Base-by-base conservation (phyloP, 2,329 filamentous ascomycete genomes). In the Diaporthe eres region DNA sequence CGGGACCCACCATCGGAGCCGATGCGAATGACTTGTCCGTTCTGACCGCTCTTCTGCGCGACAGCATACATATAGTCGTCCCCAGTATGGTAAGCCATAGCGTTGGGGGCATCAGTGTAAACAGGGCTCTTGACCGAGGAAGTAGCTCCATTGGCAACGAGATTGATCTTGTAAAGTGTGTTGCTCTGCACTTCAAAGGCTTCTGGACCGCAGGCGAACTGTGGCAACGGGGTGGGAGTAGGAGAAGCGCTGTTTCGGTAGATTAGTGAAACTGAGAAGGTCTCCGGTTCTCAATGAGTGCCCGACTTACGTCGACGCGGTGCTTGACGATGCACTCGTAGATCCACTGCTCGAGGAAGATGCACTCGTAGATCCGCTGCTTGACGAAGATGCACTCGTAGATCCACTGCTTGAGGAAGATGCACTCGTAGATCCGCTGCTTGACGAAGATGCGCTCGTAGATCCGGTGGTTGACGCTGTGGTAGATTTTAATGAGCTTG, bases 1-100 rank as follows among this genome's bases (percentile, higher is more conserved):
- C 51, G 44, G 17, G n/a, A 10, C 28, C 6, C 10, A 22, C 42
- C 44, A n/a, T 10, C 25, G 13, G 19, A 15, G 51, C 51, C 67
- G 37, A 71, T 71, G 12, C 51, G 67, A 55, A 71, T 3, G 22
- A 71, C 28, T 10, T 71, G 57, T 44, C n/a, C 34, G 13, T 57
- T 8, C n/a, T 5, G 1, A 12, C 22, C 9, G 7, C 5, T 15
- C 25, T 12, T 31, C 51, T 71, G 49, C n/a, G 67, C 31, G 3
- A 71, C 19, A 9, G 51, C 67, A 22, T 71, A 71, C 12, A 71
- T 5, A 31, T 71, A 71, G 17, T 71, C 47, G 1, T 71, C 67
- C 2, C 22, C 39, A 5, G 67, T 3, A 19, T 71, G 49, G 39
- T 71, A 71, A 8, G 51, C 67, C 37, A 57, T 10, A 10, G 67